Conservation (phyloP, 2,329 filamentous ascomycete species). For the Talaromyces rugulosus region DNA sequence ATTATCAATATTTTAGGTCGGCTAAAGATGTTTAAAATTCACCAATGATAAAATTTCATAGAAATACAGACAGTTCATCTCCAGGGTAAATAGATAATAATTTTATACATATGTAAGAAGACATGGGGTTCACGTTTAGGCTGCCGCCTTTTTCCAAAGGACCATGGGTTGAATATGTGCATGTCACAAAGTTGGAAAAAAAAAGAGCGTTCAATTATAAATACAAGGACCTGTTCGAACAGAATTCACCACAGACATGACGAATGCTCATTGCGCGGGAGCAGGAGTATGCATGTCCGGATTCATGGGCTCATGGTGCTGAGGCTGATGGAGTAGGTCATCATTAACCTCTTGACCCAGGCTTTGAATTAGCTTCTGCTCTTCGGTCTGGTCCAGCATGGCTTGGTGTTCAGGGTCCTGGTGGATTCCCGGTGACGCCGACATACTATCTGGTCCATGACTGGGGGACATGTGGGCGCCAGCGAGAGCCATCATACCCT, state of each 20-base stretch:
- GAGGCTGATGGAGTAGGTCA: conserved; percentile 30
- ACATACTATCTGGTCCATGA: conserved; percentile 32
- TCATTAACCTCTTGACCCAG: conserved; percentile 39
- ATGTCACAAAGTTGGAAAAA: not conserved
- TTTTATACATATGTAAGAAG: not conserved
- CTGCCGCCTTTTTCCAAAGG: not conserved
- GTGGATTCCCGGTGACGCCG: conserved; percentile 32
- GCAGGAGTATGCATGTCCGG: conserved; percentile 29
- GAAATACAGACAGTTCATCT: not conserved
- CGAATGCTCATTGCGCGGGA: conserved; percentile 4
- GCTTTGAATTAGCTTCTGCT: conserved; percentile 43
- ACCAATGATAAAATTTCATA: not conserved
- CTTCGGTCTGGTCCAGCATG: conserved; percentile 36
- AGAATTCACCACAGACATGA: not conserved
- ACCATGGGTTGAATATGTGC: not conserved
- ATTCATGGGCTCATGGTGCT: conserved; percentile 28
- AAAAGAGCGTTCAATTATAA: not conserved
- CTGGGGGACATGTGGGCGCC: conserved; percentile 26
- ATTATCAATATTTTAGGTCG: not conserved
- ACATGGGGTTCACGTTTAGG: not conserved
- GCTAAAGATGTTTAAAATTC: not conserved
- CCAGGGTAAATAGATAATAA: not conserved
- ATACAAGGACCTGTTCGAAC: not conserved
- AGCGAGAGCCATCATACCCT: conserved; percentile 45
- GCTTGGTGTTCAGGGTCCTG: conserved; percentile 18